Evolutionary conservation across 805 yeast genomes (phyloP).

Genomic region (Metschnikowia orientalis): DNA sequence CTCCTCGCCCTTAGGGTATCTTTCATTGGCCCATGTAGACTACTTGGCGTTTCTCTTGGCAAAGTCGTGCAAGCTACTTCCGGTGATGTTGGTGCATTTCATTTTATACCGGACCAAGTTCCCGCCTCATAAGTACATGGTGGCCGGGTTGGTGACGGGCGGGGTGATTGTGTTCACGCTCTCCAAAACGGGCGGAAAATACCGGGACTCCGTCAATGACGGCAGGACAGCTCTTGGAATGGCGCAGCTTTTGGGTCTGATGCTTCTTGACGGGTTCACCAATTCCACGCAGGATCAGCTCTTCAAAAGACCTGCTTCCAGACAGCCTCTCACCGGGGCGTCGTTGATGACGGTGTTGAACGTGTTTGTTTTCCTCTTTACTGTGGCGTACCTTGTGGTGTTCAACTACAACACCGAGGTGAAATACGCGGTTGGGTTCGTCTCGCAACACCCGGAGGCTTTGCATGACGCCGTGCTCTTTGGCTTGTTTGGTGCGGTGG

Average conservation of each 20-base stretch:
- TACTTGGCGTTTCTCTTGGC: slow-evolving; percentile 81
- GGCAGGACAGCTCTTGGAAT: slow-evolving; percentile 55
- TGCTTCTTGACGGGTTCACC: slow-evolving; percentile 85
- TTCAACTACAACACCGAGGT: slow-evolving; percentile 46
- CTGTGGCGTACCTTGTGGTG: slow-evolving; percentile 44
- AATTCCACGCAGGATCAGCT: slow-evolving; percentile 90
- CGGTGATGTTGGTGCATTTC: slow-evolving; percentile 85
- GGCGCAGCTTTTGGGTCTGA: slow-evolving; percentile 50
- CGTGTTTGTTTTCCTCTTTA: slow-evolving; percentile 40
- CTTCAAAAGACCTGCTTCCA: slow-evolving; percentile 40
- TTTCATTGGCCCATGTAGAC: slow-evolving; percentile 76
- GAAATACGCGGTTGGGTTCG: slow-evolving; percentile 45
- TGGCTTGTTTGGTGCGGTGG: slow-evolving; percentile 79
- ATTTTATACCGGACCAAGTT: slow-evolving; percentile 64
- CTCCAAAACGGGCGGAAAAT: slow-evolving; percentile 32
- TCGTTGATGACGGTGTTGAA: slow-evolving; percentile 76
- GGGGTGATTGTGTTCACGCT: slow-evolving; percentile 83
- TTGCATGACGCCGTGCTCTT: slow-evolving; percentile 58
- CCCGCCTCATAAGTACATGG: slow-evolving; percentile 71
- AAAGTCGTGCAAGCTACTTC: slow-evolving; percentile 89
- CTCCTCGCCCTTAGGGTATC: slow-evolving; percentile 78
- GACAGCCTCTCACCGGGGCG: slow-evolving; percentile 62
- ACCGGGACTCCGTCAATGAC: slow-evolving; percentile 28
- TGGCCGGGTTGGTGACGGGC: slow-evolving; percentile 70
- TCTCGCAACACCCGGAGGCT: slow-evolving; percentile 49